phyloP scores from a whole-genome alignment of 1,139 yeast species.

The Debaryomyces robertsiae region DNA sequence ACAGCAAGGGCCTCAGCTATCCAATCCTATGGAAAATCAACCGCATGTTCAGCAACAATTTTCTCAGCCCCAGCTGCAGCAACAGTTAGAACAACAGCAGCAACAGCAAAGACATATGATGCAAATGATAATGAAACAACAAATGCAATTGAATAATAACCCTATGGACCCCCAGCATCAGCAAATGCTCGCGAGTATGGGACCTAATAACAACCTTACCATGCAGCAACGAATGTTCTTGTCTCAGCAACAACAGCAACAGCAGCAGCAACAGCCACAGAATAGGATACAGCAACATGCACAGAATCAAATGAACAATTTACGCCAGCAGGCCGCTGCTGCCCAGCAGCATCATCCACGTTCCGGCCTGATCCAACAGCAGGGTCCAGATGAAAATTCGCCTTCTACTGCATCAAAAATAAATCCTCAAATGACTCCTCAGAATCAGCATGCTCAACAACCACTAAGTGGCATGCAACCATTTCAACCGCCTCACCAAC shows the following conservation, averaged over 20 bases:
- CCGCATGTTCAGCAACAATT: conserved; percentile 21
- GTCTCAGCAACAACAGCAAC: conserved; percentile 18
- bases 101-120: conserved; percentile 31
- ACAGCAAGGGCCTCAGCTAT: conserved; percentile 21
- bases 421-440: conserved; percentile 24
- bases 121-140: conserved; percentile 31
- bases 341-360: conserved; percentile 22
- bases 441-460: conserved; percentile 19
- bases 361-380: conserved; percentile 14
- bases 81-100: conserved; percentile 18
- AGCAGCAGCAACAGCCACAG: conserved; percentile 29
- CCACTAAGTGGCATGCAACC: conserved; percentile 17
- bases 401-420: conserved; percentile 24
- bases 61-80: conserved; percentile 18
- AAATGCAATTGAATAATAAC: conserved; percentile 16
- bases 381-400: conserved; percentile 21
- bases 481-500: conserved; percentile 18
- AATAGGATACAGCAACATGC: conserved; percentile 52
- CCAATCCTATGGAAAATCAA: conserved; percentile 16
- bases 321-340: conserved; percentile 49
- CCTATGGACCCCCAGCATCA: conserved; percentile 30
- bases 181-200: conserved; percentile 19
- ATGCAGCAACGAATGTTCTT: conserved; percentile 12
- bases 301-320: conserved; percentile 53
- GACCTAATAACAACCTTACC: conserved; percentile 15